phyloP scores from a whole-genome alignment of 495 filamentous ascomycete species.

The Neurospora sp. region DNA sequence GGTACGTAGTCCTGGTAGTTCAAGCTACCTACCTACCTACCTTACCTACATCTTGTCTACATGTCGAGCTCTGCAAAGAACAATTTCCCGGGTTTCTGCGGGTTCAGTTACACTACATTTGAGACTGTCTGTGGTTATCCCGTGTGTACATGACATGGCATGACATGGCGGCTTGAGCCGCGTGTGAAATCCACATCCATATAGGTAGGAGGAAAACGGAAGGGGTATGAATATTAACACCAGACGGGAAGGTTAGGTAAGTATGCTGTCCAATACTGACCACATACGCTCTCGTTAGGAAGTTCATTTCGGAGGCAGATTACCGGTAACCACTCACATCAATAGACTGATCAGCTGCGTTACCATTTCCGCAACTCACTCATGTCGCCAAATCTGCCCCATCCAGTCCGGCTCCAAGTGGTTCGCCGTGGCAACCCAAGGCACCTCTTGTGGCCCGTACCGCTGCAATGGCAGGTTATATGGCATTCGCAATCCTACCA shows the following conservation, averaged over 20 bases:
- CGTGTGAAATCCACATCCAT: background rate
- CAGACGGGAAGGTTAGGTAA: background rate
- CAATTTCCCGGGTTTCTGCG: background rate
- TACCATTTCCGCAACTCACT: background rate
- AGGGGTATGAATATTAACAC: background rate
- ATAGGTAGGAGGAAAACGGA: background rate
- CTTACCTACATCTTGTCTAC: background rate
- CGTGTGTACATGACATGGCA: background rate
- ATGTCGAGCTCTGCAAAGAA: background rate
- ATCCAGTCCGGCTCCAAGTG: constrained; percentile 60
- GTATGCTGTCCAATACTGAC: background rate
- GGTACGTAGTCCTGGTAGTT: background rate
- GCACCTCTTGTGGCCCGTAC: constrained; percentile 53
- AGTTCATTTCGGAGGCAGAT: background rate
- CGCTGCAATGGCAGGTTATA: constrained; percentile 68
- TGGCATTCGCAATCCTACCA: constrained; percentile 68
- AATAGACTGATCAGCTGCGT: background rate
- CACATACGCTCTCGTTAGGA: background rate
- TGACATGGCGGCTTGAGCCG: background rate
- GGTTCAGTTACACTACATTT: background rate
- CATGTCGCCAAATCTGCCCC: constrained; percentile 35
- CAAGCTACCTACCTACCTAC: background rate
- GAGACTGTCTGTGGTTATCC: background rate
- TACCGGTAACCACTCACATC: background rate
- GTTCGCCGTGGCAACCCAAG: constrained; percentile 66